Conservation (phyloP, 106 monocot species). For the Narthecium ossifragum region DNA sequence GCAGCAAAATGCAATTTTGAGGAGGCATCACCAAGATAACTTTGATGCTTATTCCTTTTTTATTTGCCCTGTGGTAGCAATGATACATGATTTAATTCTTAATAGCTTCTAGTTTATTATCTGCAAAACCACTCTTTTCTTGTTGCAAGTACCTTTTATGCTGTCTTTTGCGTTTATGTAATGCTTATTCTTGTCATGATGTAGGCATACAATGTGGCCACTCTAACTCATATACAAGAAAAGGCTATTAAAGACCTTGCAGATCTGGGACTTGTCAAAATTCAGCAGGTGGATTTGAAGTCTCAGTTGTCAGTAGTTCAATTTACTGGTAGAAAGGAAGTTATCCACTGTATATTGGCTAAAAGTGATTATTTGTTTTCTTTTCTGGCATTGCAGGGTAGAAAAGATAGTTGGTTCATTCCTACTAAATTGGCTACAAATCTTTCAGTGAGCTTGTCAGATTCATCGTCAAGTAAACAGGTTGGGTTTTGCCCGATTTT, state of each 20-base stretch:
- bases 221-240: constrained; percentile 76
- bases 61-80: not conserved
- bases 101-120: not conserved
- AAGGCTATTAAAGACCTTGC: constrained; percentile 82
- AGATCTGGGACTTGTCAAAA: constrained; percentile 82
- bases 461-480: constrained; percentile 80
- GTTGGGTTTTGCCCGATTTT: constrained; percentile 29
- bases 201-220: constrained; percentile 88
- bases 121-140: not conserved
- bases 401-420: constrained; percentile 96
- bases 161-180: not conserved
- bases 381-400: constrained; percentile 50
- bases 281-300: constrained; percentile 60
- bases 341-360: too few relatives aligned
- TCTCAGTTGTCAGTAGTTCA: not conserved
- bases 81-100: not conserved
- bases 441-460: constrained; percentile 90
- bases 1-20: too few relatives aligned
- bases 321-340: not conserved
- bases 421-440: constrained; percentile 92
- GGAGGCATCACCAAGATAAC: too few relatives aligned
- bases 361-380: not conserved
- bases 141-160: not conserved
- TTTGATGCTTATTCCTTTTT: not conserved
- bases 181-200: constrained; percentile 15